A percentile compares a stretch with the other conserved stretches of the same genome.
Conservation (phyloP, 164 flowering plant genomes). For the Aristolochia fimbriata region DNA sequence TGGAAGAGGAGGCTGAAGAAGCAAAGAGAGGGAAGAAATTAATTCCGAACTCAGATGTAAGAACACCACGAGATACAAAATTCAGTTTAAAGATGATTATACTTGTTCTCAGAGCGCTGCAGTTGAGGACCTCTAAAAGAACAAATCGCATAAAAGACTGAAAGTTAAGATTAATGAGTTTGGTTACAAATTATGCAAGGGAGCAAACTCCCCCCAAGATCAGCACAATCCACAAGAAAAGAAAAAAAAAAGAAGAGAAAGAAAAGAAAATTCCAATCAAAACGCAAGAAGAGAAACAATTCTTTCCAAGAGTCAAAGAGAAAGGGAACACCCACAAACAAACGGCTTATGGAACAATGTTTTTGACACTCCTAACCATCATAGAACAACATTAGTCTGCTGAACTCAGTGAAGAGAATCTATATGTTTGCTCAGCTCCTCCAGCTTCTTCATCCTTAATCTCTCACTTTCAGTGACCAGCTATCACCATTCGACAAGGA, state of each 20-base stretch:
- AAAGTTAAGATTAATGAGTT: not conserved
- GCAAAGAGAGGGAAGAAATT: too few relatives aligned
- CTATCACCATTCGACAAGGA: constrained; percentile 17
- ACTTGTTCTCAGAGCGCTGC: too few relatives aligned
- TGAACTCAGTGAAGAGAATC: constrained; percentile 31
- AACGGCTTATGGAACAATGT: constrained; percentile 15
- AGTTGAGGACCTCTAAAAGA: not conserved
- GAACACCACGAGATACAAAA: too few relatives aligned
- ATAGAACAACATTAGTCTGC: not conserved
- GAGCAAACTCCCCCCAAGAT: constrained; percentile 8
- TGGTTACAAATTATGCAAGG: constrained; percentile 11
- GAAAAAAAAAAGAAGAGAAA: too few relatives aligned
- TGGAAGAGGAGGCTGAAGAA: too few relatives aligned
- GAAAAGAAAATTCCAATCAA: constrained; percentile 5
- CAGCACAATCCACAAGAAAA: constrained; percentile 8
- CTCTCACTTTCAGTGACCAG: constrained; percentile 78
- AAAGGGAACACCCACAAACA: constrained; percentile 2
- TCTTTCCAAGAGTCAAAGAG: not conserved
- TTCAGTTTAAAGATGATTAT: too few relatives aligned
- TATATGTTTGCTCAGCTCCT: constrained; percentile 72
- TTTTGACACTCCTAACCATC: constrained; percentile 14
- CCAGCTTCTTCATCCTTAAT: constrained; percentile 75
- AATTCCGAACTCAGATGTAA: too few relatives aligned
- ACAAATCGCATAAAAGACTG: not conserved
- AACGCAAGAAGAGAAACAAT: constrained; percentile 4